Evolutionary conservation across 1,284 basidiomycete species (phyloP), one percentile per base, ranked within the genome.

Genomic region (Leccinum insigne): DNA sequence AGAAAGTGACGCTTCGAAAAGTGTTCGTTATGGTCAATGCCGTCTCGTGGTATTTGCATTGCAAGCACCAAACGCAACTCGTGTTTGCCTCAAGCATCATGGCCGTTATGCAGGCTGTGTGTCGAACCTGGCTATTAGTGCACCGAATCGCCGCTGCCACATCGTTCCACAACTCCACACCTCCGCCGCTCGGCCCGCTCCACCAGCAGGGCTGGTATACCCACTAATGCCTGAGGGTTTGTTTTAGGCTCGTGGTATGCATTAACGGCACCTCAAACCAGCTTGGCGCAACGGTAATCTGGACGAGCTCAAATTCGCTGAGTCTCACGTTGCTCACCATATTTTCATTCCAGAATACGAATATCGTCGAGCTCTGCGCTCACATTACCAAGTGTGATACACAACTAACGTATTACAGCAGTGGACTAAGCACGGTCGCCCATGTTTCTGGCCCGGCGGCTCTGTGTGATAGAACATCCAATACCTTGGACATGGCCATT

Each of bases 211-310:
- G 4, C 64, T n/a, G 3, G 14, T 56, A 18, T 35, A 67, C 64
- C 21, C 64, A n/a, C 70, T 67, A 68, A 10, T 63, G 29, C 61
- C 49, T 5, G 67, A 42, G 3, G 21, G 21, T 21, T 21, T 21
- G 59, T 56, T 4, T 68, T 57, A 79, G 78, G 54, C 72, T 79
- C 23, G 72, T 80, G 0, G 71, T 79, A 26, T 79, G 78, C 67
- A 79, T 80, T 16, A 79, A 79, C 26, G 79, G 79, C 23, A 80
- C 79, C 3, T 73, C 78, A 1, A 79, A 80, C 60, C 73, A 73
- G 58, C 78, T 78, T 65, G 69, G 77, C 6, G 62, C 21, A 29
- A 77, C 71, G 72, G 77, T 79, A 62, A 59, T 35, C 1, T 65
- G n/a, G 23, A 13, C 11, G 16, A 16, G n/a, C 16, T 60, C 52